A percentile compares a stretch with the other conserved stretches of the same genome.
Conservation (phyloP, 2,329 filamentous ascomycete genomes). For the Dendrostoma leiphaemia region DNA sequence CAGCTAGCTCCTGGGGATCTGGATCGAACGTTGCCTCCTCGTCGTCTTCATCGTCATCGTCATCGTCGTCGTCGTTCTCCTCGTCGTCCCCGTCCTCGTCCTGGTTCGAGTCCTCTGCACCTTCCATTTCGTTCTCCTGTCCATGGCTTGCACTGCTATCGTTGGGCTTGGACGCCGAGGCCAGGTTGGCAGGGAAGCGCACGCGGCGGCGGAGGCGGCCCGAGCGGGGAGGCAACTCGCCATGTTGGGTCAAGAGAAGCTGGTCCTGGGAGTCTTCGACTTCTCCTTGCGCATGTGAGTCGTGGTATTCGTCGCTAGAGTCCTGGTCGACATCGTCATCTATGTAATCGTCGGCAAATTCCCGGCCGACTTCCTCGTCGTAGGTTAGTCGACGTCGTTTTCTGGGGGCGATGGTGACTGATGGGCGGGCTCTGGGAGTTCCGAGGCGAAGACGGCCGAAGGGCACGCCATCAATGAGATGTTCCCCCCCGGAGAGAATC, state of each 20-base stretch:
- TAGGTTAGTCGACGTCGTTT: slow-evolving; percentile 61
- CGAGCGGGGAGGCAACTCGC: slow-evolving; percentile 2
- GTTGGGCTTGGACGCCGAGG: slow-evolving; percentile 1
- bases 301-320: slow-evolving; percentile 27
- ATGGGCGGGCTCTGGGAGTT: slow-evolving; percentile 58
- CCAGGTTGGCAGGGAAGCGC: slow-evolving; percentile 10
- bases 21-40: slow-evolving; percentile 12
- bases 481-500: slow-evolving; percentile 74
- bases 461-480: slow-evolving; percentile 80
- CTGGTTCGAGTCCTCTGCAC: slow-evolving; percentile 24
- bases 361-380: slow-evolving; percentile 36
- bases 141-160: slow-evolving; percentile 18
- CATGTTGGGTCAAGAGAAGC: slow-evolving; percentile 14
- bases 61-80: too few relatives aligned
- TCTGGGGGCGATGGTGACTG: slow-evolving; percentile 68
- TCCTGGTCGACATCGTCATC: slow-evolving; percentile 34
- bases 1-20: slow-evolving; percentile 31
- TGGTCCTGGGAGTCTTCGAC: slow-evolving; percentile 22
- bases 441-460: slow-evolving; percentile 75
- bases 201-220: slow-evolving; percentile 11
- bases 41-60: slow-evolving; percentile 22
- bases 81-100: slow-evolving; percentile 23
- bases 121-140: slow-evolving; percentile 20
- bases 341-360: slow-evolving; percentile 35
- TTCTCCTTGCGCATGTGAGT: slow-evolving; percentile 18